These are phyloP conservation scores for Penicillium steckii DNA, from an alignment of 495 filamentous ascomycete genomes.

Conservation along the genomic window DNA sequence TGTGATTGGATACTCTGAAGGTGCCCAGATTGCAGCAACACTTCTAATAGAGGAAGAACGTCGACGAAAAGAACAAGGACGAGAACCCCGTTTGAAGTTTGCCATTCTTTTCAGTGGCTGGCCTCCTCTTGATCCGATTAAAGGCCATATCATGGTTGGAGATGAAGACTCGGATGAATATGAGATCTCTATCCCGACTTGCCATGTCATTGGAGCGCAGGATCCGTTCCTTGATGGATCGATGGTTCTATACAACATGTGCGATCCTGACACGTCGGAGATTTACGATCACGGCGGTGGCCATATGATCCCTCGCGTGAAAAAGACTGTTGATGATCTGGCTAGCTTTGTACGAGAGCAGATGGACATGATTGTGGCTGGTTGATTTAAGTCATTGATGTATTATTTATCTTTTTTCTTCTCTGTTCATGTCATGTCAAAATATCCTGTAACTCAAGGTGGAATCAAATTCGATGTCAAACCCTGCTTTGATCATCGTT, in stretches of 20 bases:
- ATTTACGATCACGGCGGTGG: slow-evolving; percentile 58
- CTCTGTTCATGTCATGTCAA: not conserved
- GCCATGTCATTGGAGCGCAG: slow-evolving; percentile 56
- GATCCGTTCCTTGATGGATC: slow-evolving; percentile 53
- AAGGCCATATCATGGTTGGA: slow-evolving; percentile 36
- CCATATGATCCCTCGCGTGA: slow-evolving; percentile 52
- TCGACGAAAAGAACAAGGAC: slow-evolving; percentile 32
- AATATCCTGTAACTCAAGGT: not conserved
- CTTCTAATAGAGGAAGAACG: slow-evolving; percentile 49
- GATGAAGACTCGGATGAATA: slow-evolving; percentile 44
- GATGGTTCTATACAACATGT: slow-evolving; percentile 57
- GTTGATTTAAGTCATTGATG: not conserved
- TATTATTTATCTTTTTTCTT: not conserved
- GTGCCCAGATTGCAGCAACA: slow-evolving; percentile 56
- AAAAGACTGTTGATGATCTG: slow-evolving; percentile 43
- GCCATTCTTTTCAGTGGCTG: slow-evolving; percentile 56
- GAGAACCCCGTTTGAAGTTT: slow-evolving; percentile 49
- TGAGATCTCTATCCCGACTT: slow-evolving; percentile 51
- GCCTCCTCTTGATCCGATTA: slow-evolving; percentile 49
- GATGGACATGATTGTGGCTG: slow-evolving; percentile 11
- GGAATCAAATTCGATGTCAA: not conserved
- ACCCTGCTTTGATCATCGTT: too few species aligned
- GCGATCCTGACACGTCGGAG: slow-evolving; percentile 39
- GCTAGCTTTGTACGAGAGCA: slow-evolving; percentile 6
- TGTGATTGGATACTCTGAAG: slow-evolving; percentile 62